Evolutionary conservation across 1,284 basidiomycete genomes (phyloP).

Genomic region (Cryptococcus sp.): DNA sequence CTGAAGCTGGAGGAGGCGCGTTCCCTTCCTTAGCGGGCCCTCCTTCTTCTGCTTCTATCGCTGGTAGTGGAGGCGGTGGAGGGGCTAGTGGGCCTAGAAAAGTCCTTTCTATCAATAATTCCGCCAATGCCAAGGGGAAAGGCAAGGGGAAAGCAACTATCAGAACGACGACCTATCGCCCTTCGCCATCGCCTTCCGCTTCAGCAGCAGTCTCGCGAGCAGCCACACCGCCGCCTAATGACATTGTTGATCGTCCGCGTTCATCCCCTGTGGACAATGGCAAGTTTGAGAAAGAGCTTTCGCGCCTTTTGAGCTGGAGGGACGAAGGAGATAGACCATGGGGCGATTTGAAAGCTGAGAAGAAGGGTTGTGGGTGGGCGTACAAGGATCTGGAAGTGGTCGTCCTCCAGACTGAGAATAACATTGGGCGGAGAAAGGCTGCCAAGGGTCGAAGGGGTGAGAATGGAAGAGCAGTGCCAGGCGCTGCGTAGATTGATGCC

Average conservation of each 20-base stretch:
- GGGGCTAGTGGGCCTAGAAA: conserved; percentile 20
- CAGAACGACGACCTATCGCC: conserved; percentile 34
- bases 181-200: conserved; percentile 7
- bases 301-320: conserved; percentile 31
- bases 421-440: conserved; percentile 24
- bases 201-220: conserved; percentile 1
- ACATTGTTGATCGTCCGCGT: conserved; percentile 36
- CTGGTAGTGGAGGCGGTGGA: background rate
- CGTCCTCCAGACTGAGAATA: conserved; percentile 22
- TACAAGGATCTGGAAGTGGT: conserved; percentile 29
- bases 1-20: conserved; percentile 45
- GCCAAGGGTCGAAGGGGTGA: conserved; percentile 26
- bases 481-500: conserved; percentile 18
- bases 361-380: conserved; percentile 21
- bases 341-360: conserved; percentile 40
- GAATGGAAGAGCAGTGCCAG: conserved; percentile 40
- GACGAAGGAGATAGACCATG: conserved; percentile 42
- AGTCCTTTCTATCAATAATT: conserved; percentile 29
- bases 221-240: conserved; percentile 17
- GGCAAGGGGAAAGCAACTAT: conserved; percentile 41
- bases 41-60: background rate
- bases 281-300: conserved; percentile 35
- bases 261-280: conserved; percentile 32
- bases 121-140: conserved; percentile 18
- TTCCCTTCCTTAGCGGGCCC: conserved; percentile 44